phyloP scores from a whole-genome alignment of 1,284 basidiomycete species.

The Melampsora larici-populina region DNA sequence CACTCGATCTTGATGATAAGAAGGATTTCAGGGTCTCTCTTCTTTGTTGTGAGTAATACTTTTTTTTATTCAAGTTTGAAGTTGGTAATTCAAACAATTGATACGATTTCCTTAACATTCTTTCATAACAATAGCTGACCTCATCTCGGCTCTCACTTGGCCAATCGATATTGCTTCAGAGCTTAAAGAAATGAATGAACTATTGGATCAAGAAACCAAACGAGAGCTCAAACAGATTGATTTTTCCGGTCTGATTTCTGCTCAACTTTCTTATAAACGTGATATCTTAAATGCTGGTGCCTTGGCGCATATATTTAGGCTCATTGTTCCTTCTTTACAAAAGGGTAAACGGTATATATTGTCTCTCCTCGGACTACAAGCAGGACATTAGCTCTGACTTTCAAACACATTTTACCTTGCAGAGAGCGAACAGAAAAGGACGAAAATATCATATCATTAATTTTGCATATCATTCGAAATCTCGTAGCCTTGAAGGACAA shows the following conservation, averaged over 20 bases:
- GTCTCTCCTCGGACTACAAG: not conserved
- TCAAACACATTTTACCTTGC: not conserved
- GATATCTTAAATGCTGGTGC: conserved; percentile 48
- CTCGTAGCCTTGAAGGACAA: conserved; percentile 80
- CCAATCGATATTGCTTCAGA: conserved; percentile 90
- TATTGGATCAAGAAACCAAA: conserved; percentile 55
- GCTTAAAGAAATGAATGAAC: conserved; percentile 73
- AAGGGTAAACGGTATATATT: conserved; percentile 52
- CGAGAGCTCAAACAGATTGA: conserved; percentile 71
- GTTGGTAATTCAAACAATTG: not conserved
- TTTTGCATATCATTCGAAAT: conserved; percentile 85
- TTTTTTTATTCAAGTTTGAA: not conserved
- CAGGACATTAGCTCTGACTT: not conserved
- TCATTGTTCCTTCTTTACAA: conserved; percentile 54
- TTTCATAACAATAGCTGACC: conserved; percentile 60
- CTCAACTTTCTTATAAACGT: conserved; percentile 82
- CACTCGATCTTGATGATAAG: conserved; percentile 62
- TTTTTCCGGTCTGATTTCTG: conserved; percentile 73
- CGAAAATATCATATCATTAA: conserved; percentile 75
- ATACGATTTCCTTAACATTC: not conserved
- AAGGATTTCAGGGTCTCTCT: conserved; percentile 74
- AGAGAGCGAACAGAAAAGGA: conserved; percentile 71
- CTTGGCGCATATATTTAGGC: conserved; percentile 52
- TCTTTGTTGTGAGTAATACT: conserved; percentile 62
- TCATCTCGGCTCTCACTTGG: conserved; percentile 94